Base-by-base conservation (phyloP, 2,329 filamentous ascomycete genomes). In the Drechslerella coelobrocha region DNA sequence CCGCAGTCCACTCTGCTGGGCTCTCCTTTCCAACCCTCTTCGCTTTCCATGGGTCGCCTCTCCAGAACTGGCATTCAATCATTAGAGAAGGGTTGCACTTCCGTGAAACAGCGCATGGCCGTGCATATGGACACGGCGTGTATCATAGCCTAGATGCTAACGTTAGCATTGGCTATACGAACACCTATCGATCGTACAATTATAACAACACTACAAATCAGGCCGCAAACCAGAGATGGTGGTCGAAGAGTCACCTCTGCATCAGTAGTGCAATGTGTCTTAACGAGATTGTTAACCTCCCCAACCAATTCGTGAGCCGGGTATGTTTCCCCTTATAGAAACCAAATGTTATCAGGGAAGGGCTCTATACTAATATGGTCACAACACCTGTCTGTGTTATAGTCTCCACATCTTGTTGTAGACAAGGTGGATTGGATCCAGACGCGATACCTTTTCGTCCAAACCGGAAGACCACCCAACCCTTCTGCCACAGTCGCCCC, bases 11-110 rank as follows among this genome's bases (percentile, higher is more conserved):
- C n/a, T n/a, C n/a, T 12, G 52, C 45, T n/a, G 63, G 56, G 24
- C 63, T 69, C 21, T n/a, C 34, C 10, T 69, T 85, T 74, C 89
- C 89, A 0, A 93, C 90, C 0, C 78, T 96, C 0, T 91, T 96
- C 75, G 91, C 90, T 0, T 96, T 89, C 87, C 92, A 97, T 77
- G 92, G 92, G 5, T 95, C 90, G 75, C 78, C 80, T 0, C 73
- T 96, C 2, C 74, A 78, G 2, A 96, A 96, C 75, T 96, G 92
- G 92, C 92, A 97, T 78, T 89, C 88, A 75, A 96, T 97, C 75
- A 86, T 96, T 72, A 86, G 92, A 43, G 86, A 89, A 69, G 92
- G 92, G 0, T 81, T 97, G 2, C 85, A 96, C 77, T 96, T 87
- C 79, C 84, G 85, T 4, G 78, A 84, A 0, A 79, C 81, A 47